Evolutionary conservation across 768 basidiomycete genomes (phyloP).

Genomic region (Mrakia gelida): DNA sequence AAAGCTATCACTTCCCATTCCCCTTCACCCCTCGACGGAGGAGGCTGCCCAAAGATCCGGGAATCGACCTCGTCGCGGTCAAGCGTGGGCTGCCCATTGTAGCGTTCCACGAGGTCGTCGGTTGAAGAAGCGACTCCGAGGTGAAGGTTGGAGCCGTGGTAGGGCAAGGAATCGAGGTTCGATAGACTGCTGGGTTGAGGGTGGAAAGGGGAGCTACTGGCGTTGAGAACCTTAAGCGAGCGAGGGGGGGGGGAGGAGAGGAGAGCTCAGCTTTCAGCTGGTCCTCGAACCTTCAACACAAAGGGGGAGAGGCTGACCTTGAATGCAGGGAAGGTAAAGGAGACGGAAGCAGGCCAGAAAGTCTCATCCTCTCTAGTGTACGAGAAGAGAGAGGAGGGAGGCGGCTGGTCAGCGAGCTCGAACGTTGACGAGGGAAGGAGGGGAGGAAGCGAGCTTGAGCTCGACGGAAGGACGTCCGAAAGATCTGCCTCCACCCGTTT

Average conservation of each 20-base stretch:
- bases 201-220: neutral
- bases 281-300: neutral
- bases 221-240: neutral
- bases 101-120: neutral
- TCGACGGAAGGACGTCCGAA: neutral
- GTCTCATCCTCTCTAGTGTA: neutral
- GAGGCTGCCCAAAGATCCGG: constrained; percentile 2
- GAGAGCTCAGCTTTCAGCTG: neutral
- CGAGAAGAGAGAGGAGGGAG: neutral
- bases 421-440: neutral
- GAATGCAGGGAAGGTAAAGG: neutral
- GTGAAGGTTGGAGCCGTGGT: constrained; percentile 11
- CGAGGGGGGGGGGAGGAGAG: neutral
- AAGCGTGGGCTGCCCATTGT: constrained; percentile 2
- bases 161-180: constrained; percentile 8
- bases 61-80: neutral
- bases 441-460: neutral
- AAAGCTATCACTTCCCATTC: constrained; percentile 7
- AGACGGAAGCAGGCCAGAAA: constrained; percentile 1
- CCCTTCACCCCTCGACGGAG: neutral
- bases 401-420: neutral
- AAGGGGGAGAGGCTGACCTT: neutral
- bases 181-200: neutral
- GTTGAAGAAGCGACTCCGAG: neutral
- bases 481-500: neutral